A percentile compares a stretch with the other conserved stretches of the same genome.
Conservation (phyloP, 2,329 filamentous ascomycete genomes). For the Colletotrichum noveboracense region DNA sequence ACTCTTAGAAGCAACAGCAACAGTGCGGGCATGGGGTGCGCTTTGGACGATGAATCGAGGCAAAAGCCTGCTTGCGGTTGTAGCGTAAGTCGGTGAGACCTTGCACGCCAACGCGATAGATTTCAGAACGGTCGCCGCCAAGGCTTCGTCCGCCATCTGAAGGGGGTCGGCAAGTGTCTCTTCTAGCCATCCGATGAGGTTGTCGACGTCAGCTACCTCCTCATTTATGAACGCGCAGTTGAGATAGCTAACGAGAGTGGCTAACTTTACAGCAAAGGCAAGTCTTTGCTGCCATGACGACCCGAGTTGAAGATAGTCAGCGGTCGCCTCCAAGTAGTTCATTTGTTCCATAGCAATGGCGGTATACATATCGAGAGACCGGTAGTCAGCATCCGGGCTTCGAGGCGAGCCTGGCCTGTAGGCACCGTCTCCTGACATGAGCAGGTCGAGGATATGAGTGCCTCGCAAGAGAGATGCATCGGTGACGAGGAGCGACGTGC, state of each 20-base stretch:
- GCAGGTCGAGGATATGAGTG: constrained; percentile 74
- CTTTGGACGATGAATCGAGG: constrained; percentile 90
- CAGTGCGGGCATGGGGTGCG: constrained; percentile 70
- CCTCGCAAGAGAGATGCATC: constrained; percentile 64
- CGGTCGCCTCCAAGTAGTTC: constrained; percentile 83
- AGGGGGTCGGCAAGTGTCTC: constrained; percentile 77
- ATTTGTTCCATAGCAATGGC: constrained; percentile 83
- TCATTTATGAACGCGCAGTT: constrained; percentile 86
- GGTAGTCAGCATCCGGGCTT: constrained; percentile 56
- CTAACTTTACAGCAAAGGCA: constrained; percentile 84
- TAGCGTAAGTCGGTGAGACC: constrained; percentile 74
- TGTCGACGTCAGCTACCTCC: constrained; percentile 78
- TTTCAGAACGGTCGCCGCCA: constrained; percentile 81
- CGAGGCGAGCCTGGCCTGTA: constrained; percentile 45
- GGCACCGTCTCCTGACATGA: constrained; percentile 64
- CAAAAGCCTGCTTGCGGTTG: constrained; percentile 78
- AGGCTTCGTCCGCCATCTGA: constrained; percentile 80
- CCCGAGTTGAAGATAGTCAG: constrained; percentile 87
- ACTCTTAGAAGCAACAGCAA: constrained; percentile 81
- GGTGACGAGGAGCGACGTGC: constrained; percentile 74
- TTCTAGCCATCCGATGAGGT: constrained; percentile 85
- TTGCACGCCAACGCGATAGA: constrained; percentile 83
- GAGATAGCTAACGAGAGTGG: constrained; percentile 81
- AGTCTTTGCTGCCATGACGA: constrained; percentile 87
- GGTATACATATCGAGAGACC: constrained; percentile 68